Evolutionary conservation across 805 yeast genomes (phyloP), one percentile per base, ranked within the genome.

Genomic region (Saturnispora serradocipensis): DNA sequence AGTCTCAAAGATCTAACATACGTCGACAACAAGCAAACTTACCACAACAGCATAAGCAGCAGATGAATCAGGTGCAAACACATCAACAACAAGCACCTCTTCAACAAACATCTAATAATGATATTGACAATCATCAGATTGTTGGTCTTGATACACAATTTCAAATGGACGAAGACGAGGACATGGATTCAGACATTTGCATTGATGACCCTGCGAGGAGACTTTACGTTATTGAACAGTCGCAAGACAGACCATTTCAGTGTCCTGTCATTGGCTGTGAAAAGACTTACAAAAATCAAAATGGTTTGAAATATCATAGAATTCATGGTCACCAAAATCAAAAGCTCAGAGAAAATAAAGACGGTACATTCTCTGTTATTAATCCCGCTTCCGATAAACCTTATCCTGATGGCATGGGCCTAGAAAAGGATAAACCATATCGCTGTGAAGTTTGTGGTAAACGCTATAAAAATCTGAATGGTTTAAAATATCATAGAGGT

Each of bases 221-320:
- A 64, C 71, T 91, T 53, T 91, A 93, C 64, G 96, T 90, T 34
- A 83, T 87, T 73, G 97, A 90, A 68, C 84, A 82, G 56, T 90
- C 87, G 53, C 97, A 90, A 59, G 86, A 88, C 66, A 84, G 93
- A 67, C 99, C 99, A 30, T 93, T 84, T 72, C 89, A 86, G 67
- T 93, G 99, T 72, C 99, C 98, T 0, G 99, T 93, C 43, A 86
- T 89, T 62, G 99, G 99, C 7, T 93, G 99, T 69, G 97, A 90
- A 61, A 93, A 93, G 73, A 90, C 91, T 28, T 93, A 93, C 69
- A 93, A 93, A 72, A 93, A 93, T 68, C 99, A 93, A 71, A 93
- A 93, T 65, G 99, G 99, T 16, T 75, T 93, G 64, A 93, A 93
- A 68, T 93, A 93, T 69, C 99, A 93, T 70, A 78, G 96, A 58